These are phyloP conservation scores for Senna tora DNA, from an alignment of 306 rosid genomes.

Conservation along the genomic window DNA sequence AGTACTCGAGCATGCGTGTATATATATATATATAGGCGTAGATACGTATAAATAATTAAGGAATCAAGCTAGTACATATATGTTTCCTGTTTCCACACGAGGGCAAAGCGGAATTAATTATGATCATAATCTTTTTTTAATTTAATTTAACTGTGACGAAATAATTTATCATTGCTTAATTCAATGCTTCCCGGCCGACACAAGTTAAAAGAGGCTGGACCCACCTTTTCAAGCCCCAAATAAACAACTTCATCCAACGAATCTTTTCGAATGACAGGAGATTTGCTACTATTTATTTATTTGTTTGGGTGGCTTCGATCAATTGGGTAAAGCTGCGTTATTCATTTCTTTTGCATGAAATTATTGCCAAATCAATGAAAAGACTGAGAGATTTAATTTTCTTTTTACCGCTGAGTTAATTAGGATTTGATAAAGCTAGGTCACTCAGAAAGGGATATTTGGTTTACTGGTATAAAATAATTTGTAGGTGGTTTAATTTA, in stretches of 20 bases:
- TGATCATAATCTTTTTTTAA: not conserved
- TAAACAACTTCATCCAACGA: slow-evolving; percentile 6
- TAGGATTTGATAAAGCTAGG: slow-evolving; percentile 1
- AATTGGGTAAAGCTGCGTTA: not conserved
- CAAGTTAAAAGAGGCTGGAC: slow-evolving; percentile 1
- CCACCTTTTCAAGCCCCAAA: slow-evolving; percentile 16
- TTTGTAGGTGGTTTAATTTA: not conserved
- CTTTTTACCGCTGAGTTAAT: not conserved
- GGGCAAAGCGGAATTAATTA: not conserved
- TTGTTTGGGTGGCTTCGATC: not conserved
- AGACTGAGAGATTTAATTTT: not conserved
- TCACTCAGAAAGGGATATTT: not conserved
- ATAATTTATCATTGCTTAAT: slow-evolving; percentile 2
- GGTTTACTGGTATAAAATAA: not conserved
- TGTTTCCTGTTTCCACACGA: not conserved
- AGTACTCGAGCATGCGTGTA: not conserved
- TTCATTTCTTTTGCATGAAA: slow-evolving; percentile 13
- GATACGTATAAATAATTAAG: not conserved
- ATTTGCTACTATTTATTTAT: slow-evolving; percentile 20
- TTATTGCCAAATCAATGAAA: not conserved
- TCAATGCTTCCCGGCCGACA: slow-evolving; percentile 15
- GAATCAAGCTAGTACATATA: too few relatives aligned
- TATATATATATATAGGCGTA: not conserved
- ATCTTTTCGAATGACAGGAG: slow-evolving; percentile 44
- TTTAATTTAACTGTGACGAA: not conserved